Percentiles rank a stretch among this genome's conserved stretches.
Evolutionary conservation across 768 basidiomycete species (phyloP).

Genomic region (Mycena olivaceomarginata): DNA sequence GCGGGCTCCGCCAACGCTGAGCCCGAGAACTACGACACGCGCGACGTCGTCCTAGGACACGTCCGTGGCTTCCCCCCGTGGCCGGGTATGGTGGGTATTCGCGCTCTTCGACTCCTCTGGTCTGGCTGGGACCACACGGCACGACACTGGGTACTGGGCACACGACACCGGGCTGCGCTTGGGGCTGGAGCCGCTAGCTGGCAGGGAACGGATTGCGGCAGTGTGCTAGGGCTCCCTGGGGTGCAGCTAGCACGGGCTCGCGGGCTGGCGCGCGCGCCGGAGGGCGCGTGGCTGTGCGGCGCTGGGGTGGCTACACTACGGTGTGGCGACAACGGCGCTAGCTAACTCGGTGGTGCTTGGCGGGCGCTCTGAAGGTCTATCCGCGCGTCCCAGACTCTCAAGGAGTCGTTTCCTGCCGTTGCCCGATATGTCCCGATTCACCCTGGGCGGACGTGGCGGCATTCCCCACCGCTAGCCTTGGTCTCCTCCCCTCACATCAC

Average conservation of each 20-base stretch:
- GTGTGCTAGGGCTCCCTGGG: no score
- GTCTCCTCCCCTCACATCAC: not conserved
- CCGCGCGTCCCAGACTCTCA: not conserved
- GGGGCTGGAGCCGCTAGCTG: no score
- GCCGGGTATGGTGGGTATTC: constrained; percentile 91
- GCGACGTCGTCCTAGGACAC: constrained; percentile 94
- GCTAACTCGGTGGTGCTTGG: not conserved
- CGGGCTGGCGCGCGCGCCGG: no score
- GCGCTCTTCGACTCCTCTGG: not conserved
- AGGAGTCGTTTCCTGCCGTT: not conserved
- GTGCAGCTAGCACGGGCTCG: no score
- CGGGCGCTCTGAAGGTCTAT: not conserved
- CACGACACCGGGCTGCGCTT: no score
- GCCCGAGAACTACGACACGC: constrained; percentile 75
- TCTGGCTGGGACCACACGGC: no score
- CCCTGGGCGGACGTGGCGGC: not conserved
- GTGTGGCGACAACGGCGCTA: not conserved
- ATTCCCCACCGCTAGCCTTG: not conserved
- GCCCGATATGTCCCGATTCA: not conserved
- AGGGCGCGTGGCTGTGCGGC: no score
- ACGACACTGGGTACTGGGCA: no score
- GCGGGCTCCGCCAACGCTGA: not conserved
- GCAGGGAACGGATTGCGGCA: no score
- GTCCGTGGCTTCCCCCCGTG: constrained; percentile 96
- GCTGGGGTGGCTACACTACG: no score